Conservation (phyloP, 495 filamentous ascomycete species). For the Terfezia claveryi region DNA sequence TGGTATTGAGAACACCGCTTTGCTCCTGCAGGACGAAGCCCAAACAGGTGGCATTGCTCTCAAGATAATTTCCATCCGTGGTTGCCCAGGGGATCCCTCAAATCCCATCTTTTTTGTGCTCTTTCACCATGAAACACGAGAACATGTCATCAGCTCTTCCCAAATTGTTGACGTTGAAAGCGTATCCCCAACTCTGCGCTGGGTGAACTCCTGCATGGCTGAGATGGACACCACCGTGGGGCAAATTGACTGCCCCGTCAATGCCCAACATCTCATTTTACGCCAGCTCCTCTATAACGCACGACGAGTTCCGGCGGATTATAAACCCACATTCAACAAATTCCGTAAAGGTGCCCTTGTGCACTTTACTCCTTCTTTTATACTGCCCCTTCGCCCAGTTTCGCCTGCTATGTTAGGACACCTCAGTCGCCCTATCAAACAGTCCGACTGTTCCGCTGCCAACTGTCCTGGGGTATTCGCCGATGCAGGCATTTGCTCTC, state of each 20-base stretch:
- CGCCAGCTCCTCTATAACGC: slow-evolving; percentile 3
- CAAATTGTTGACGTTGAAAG: neutral
- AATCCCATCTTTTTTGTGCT: slow-evolving; percentile 3
- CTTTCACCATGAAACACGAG: slow-evolving; percentile 1
- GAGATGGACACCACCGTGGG: too few relatives aligned
- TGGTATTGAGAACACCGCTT: neutral
- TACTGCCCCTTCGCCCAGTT: too few relatives aligned
- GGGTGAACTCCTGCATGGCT: too few relatives aligned
- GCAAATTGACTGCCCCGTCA: neutral
- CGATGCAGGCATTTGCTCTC: too few relatives aligned
- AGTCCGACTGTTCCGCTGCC: too few relatives aligned
- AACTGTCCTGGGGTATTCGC: too few relatives aligned
- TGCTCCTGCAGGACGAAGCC: neutral
- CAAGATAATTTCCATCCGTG: neutral
- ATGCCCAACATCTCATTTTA: slow-evolving; percentile 3
- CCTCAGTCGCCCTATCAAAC: too few relatives aligned
- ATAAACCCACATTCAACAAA: slow-evolving; percentile 1
- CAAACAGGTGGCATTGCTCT: neutral
- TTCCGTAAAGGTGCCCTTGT: neutral
- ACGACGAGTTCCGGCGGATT: slow-evolving; percentile 4
- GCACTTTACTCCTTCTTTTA: too few relatives aligned
- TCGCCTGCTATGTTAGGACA: too few relatives aligned
- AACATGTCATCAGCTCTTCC: neutral
- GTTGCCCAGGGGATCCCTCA: neutral
- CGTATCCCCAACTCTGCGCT: neutral